Conservation (phyloP, 2,329 filamentous ascomycete species). For the Apiospora koreana region DNA sequence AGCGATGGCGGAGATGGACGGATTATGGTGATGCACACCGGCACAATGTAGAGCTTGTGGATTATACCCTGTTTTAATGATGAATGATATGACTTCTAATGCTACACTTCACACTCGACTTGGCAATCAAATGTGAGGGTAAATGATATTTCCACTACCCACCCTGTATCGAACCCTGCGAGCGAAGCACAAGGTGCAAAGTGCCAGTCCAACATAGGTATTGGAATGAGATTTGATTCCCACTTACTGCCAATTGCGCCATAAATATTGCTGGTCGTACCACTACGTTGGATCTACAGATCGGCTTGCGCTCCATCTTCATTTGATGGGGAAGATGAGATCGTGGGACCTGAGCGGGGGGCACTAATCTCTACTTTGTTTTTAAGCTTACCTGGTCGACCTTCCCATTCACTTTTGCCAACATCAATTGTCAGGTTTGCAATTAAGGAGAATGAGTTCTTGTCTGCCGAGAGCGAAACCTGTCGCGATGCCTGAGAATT, state of each 20-base stretch:
- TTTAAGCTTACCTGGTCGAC: neutral
- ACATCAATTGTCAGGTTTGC: neutral
- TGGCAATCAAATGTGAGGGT: neutral
- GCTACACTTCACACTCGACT: neutral
- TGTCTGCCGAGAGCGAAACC: neutral
- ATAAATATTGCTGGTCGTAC: neutral
- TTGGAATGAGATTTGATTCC: too few relatives aligned
- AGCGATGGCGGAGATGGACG: constrained; percentile 66
- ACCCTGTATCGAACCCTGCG: too few relatives aligned
- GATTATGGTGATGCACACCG: constrained; percentile 44
- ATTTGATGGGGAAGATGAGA: neutral
- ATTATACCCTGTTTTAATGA: constrained; percentile 6
- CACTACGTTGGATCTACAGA: neutral
- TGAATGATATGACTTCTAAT: neutral
- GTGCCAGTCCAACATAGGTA: too few relatives aligned
- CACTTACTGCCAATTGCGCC: neutral
- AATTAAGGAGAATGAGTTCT: neutral
- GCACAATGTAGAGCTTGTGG: neutral
- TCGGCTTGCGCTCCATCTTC: neutral
- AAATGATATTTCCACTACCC: neutral
- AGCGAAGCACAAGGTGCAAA: too few relatives aligned
- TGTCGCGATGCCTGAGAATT: neutral
- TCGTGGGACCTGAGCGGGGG: neutral
- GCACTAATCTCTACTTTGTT: neutral
- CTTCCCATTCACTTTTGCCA: neutral